phyloP scores from a whole-genome alignment of 164 flowering plant species.

The Tinospora cordifolia region DNA sequence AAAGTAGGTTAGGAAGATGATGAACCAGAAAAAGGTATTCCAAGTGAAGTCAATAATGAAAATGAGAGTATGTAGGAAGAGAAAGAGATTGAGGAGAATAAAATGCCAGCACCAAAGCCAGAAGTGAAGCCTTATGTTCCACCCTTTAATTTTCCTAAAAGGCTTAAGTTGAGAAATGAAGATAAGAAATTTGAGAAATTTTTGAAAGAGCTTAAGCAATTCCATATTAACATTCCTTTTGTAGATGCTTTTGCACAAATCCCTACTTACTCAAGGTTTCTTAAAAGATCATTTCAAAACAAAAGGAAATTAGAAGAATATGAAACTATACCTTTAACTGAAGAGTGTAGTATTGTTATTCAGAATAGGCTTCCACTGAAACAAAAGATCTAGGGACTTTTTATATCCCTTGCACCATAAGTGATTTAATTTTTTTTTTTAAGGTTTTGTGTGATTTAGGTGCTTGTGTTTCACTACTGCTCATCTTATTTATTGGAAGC shows the following conservation, averaged over 20 bases:
- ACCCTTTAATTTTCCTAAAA: not conserved
- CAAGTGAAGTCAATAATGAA: too few species aligned
- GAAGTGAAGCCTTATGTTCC: not conserved
- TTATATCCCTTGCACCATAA: not conserved
- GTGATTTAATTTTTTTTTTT: too few species aligned
- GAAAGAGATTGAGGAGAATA: too few species aligned
- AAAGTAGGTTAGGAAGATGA: too few species aligned
- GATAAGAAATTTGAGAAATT: not conserved
- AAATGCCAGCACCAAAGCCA: too few species aligned
- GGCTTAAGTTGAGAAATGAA: not conserved
- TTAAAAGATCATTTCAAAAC: too few species aligned
- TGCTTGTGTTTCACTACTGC: not conserved
- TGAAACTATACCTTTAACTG: not conserved
- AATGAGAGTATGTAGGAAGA: too few species aligned
- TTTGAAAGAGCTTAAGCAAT: not conserved
- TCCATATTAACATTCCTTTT: not conserved
- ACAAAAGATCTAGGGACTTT: not conserved
- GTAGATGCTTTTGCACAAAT: not conserved
- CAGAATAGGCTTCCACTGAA: not conserved
- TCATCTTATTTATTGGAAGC: too few species aligned
- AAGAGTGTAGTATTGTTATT: not conserved
- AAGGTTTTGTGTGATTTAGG: not conserved
- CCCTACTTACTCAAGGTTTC: not conserved
- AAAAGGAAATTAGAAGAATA: not conserved
- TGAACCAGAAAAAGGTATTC: too few species aligned